phyloP scores from a whole-genome alignment of 2,329 filamentous ascomycete genomes.

The Passalora sequoiae region DNA sequence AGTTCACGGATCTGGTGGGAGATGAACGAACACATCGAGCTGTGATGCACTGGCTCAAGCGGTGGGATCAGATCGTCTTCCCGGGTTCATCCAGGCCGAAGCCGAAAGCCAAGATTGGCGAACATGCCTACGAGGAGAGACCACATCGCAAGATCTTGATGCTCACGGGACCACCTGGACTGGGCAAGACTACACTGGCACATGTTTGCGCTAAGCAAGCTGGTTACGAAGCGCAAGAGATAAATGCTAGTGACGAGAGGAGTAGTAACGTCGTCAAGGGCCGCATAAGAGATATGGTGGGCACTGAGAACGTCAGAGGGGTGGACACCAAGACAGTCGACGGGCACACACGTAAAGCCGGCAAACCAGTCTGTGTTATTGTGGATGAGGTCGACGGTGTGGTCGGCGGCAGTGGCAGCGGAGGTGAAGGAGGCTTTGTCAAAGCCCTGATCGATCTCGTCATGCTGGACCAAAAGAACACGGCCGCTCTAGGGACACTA shows the following conservation, averaged over 20 bases:
- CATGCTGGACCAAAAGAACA: conserved; percentile 78
- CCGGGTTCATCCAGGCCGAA: conserved; percentile 65
- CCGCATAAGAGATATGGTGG: conserved; percentile 83
- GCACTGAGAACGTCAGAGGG: conserved; percentile 86
- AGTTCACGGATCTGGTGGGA: conserved; percentile 87
- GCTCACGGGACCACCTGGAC: conserved; percentile 81
- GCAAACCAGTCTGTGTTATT: conserved; percentile 83
- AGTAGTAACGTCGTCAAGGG: conserved; percentile 85
- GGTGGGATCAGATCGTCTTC: conserved; percentile 90
- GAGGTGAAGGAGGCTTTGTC: conserved; percentile 84
- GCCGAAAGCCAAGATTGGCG: conserved; percentile 41
- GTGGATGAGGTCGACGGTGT: conserved; percentile 97
- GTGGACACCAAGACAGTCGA: conserved; percentile 51
- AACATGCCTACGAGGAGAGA: conserved; percentile 54
- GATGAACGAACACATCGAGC: conserved; percentile 89
- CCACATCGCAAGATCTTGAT: conserved; percentile 82
- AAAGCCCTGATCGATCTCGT: conserved; percentile 91
- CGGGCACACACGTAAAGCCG: conserved; percentile 63
- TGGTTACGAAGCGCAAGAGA: conserved; percentile 92
- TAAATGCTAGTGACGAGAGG: conserved; percentile 95
- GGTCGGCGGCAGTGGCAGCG: conserved; percentile 69
- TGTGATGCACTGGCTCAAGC: conserved; percentile 88
- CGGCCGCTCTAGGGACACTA: conserved; percentile 34
- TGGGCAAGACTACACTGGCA: conserved; percentile 93
- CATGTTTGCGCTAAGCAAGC: conserved; percentile 94